Evolutionary conservation across 2,329 filamentous ascomycete genomes (phyloP).

Genomic region (Cladosporium colombiae): DNA sequence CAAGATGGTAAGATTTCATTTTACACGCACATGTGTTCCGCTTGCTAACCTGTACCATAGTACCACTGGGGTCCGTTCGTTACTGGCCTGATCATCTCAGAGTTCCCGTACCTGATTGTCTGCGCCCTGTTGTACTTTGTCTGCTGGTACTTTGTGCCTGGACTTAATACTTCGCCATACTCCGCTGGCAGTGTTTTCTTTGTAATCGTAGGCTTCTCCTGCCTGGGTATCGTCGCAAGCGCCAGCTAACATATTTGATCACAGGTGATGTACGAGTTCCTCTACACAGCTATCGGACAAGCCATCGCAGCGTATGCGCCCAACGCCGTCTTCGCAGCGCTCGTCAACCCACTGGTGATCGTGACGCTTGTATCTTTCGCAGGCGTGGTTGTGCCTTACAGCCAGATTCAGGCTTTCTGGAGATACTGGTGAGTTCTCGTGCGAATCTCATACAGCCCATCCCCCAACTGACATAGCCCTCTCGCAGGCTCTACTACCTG

Average conservation of each 20-base stretch:
- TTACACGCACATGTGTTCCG: slow-evolving; percentile 27
- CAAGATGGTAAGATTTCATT: slow-evolving; percentile 52
- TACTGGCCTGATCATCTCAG: slow-evolving; percentile 67
- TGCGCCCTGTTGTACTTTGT: slow-evolving; percentile 54
- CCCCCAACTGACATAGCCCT: background rate
- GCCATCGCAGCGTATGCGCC: slow-evolving; percentile 52
- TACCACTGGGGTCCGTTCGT: slow-evolving; percentile 76
- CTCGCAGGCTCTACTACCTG: slow-evolving; percentile 31
- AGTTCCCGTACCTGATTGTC: slow-evolving; percentile 66
- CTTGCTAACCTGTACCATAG: background rate
- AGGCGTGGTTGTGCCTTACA: slow-evolving; percentile 39
- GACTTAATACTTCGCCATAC: slow-evolving; percentile 45
- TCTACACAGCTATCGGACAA: slow-evolving; percentile 57
- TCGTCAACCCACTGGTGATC: slow-evolving; percentile 44
- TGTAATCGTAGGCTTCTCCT: slow-evolving; percentile 40
- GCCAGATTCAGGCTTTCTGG: slow-evolving; percentile 38
- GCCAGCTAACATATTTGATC: background rate
- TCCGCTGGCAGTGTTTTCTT: slow-evolving; percentile 50
- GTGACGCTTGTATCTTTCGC: slow-evolving; percentile 36
- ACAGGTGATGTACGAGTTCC: slow-evolving; percentile 58
- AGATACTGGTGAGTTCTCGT: slow-evolving; percentile 38
- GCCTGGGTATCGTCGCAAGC: background rate
- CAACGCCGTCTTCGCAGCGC: slow-evolving; percentile 48
- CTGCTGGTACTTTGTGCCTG: slow-evolving; percentile 38
- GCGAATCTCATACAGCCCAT: background rate